phyloP scores from a whole-genome alignment of 2,329 filamentous ascomycete genomes.

The Penicillium palitans region DNA sequence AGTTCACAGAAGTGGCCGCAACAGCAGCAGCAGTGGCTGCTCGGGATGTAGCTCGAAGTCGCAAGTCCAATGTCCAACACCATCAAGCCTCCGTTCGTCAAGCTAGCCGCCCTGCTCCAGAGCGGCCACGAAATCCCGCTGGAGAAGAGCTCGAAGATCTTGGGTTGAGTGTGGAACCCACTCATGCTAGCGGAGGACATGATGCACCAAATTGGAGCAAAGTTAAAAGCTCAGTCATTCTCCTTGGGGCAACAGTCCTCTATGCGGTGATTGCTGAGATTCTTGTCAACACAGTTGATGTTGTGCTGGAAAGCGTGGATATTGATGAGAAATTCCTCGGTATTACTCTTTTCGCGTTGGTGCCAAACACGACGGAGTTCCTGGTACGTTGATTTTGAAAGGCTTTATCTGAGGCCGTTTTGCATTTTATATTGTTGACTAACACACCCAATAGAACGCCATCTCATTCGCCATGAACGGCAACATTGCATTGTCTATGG shows the following conservation, averaged over 20 bases:
- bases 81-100: constrained; percentile 32
- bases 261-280: constrained; percentile 99
- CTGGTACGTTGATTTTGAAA: constrained; percentile 60
- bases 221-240: constrained; percentile 82
- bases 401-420: not conserved
- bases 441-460: constrained; percentile 67
- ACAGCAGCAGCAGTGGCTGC: constrained; percentile 86
- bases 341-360: constrained; percentile 92
- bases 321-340: constrained; percentile 98
- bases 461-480: constrained; percentile 99
- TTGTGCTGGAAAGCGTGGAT: constrained; percentile 84
- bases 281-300: constrained; percentile 92
- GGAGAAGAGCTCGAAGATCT: constrained; percentile 51
- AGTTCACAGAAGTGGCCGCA: constrained; percentile 90
- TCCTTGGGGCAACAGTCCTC: constrained; percentile 82
- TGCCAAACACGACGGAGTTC: constrained; percentile 98
- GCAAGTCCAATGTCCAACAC: constrained; percentile 48
- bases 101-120: constrained; percentile 39
- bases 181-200: constrained; percentile 67
- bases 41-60: constrained; percentile 65
- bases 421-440: constrained; percentile 9
- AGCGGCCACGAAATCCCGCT: constrained; percentile 35
- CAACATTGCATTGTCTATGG: constrained; percentile 98
- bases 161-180: constrained; percentile 39
- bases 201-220: constrained; percentile 99